Evolutionary conservation across 441 rosid species (phyloP).

Genomic region (Omphalea diandra): DNA sequence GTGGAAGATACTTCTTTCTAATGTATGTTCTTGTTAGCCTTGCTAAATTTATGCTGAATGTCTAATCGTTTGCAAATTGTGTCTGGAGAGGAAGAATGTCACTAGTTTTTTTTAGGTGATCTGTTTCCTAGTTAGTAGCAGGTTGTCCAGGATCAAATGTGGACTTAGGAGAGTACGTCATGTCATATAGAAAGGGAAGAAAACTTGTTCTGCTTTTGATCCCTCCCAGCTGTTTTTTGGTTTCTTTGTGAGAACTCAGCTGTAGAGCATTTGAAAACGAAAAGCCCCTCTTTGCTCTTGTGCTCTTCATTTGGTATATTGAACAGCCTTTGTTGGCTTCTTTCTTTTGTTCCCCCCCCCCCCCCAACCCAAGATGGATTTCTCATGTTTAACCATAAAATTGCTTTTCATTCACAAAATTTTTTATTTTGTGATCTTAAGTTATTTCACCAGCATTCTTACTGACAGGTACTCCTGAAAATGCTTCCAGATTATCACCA

Average conservation of each 20-base stretch:
- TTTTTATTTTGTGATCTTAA: slow-evolving; percentile 13
- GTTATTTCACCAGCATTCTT: slow-evolving; percentile 26
- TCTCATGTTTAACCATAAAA: not conserved
- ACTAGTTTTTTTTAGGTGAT: not conserved
- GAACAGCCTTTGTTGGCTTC: not conserved
- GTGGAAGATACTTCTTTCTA: not conserved
- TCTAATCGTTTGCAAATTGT: not conserved
- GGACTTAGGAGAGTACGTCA: not conserved
- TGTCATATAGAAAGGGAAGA: not conserved
- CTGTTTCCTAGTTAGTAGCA: not conserved
- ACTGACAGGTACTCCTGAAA: slow-evolving; percentile 78
- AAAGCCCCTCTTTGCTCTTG: not conserved
- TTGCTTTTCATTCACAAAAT: slow-evolving; percentile 10
- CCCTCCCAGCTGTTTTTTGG: not conserved
- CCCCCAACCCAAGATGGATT: too few relatives aligned
- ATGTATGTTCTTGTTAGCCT: not conserved
- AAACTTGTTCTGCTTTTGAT: not conserved
- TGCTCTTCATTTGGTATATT: not conserved
- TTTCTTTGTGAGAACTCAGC: not conserved
- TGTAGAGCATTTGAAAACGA: not conserved
- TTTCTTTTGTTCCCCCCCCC: not conserved
- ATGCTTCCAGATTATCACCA: slow-evolving; percentile 96
- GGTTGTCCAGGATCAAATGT: not conserved
- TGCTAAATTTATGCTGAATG: not conserved
- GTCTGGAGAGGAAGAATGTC: too few relatives aligned